Conservation (phyloP, 257 asterid species). For the Knoxia roxburghii region DNA sequence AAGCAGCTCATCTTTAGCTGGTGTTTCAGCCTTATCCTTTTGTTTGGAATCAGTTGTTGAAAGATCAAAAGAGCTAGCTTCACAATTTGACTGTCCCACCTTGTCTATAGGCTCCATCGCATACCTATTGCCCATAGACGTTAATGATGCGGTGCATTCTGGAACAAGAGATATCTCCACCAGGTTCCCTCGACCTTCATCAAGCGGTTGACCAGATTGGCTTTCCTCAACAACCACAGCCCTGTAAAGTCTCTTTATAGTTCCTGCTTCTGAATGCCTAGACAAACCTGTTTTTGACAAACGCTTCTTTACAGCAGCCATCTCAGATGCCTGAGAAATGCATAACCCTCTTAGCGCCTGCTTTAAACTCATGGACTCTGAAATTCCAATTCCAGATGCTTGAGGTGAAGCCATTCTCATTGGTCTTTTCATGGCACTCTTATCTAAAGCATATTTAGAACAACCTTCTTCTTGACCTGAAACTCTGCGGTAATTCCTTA, state of each 20-base stretch:
- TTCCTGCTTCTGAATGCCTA: conserved; percentile 38
- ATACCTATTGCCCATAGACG: conserved; percentile 22
- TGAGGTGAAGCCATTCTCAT: conserved; percentile 49
- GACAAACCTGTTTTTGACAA: conserved; percentile 44
- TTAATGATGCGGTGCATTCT: conserved; percentile 33
- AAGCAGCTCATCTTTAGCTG: conserved; percentile 14
- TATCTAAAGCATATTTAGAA: conserved; percentile 31
- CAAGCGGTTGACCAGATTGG: conserved; percentile 27
- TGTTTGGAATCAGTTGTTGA: conserved; percentile 10
- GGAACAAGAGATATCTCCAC: conserved; percentile 56
- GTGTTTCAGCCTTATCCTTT: conserved; percentile 13
- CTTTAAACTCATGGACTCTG: conserved; percentile 70
- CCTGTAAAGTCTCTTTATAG: conserved; percentile 40
- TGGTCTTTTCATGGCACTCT: conserved; percentile 86
- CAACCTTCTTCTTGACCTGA: conserved; percentile 26
- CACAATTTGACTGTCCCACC: conserved; percentile 16
- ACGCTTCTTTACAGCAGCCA: conserved; percentile 81
- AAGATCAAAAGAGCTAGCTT: conserved; percentile 21
- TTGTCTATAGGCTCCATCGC: conserved; percentile 23
- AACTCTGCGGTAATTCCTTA: conserved; percentile 36
- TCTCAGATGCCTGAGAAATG: conserved; percentile 94
- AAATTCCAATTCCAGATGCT: conserved; percentile 58
- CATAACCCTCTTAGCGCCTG: conserved; percentile 93
- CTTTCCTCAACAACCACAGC: conserved; percentile 32
- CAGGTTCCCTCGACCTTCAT: conserved; percentile 35